phyloP scores from a whole-genome alignment of 2,329 filamentous ascomycete species.

The Colletotrichum noveboracense region DNA sequence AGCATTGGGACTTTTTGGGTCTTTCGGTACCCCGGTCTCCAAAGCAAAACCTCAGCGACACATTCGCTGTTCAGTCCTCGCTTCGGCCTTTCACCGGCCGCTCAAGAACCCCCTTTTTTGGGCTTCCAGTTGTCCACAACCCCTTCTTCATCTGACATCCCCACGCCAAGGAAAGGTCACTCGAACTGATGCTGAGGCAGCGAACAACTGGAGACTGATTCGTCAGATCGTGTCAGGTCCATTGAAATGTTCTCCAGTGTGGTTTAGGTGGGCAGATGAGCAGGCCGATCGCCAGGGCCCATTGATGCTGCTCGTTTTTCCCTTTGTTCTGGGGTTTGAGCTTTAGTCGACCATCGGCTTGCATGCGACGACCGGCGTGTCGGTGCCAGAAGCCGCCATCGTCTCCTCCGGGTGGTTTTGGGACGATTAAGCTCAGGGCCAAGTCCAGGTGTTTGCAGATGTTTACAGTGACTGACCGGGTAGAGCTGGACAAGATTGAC shows the following conservation, averaged over 20 bases:
- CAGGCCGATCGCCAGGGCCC: neutral
- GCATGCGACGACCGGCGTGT: neutral
- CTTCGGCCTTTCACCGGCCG: conserved; percentile 19
- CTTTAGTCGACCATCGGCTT: neutral
- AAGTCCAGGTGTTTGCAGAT: neutral
- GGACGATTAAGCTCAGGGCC: conserved; percentile 11
- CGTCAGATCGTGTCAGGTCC: neutral
- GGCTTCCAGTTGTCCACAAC: neutral
- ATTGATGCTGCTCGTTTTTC: neutral
- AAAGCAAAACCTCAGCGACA: neutral
- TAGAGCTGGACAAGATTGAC: conserved; percentile 12
- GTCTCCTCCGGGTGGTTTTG: neutral
- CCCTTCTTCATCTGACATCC: conserved; percentile 17
- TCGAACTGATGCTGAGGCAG: neutral
- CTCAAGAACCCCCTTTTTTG: neutral
- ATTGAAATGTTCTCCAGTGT: neutral
- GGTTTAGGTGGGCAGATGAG: neutral
- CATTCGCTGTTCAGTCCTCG: neutral
- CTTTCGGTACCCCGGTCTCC: neutral
- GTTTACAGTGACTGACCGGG: neutral
- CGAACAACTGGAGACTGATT: neutral
- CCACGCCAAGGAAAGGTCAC: conserved; percentile 13
- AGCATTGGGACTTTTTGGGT: neutral
- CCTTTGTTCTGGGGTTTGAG: neutral
- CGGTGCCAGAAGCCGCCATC: neutral